These are phyloP conservation scores for Amanita rubescens DNA, from an alignment of 768 basidiomycete genomes.

Conservation along the genomic window DNA sequence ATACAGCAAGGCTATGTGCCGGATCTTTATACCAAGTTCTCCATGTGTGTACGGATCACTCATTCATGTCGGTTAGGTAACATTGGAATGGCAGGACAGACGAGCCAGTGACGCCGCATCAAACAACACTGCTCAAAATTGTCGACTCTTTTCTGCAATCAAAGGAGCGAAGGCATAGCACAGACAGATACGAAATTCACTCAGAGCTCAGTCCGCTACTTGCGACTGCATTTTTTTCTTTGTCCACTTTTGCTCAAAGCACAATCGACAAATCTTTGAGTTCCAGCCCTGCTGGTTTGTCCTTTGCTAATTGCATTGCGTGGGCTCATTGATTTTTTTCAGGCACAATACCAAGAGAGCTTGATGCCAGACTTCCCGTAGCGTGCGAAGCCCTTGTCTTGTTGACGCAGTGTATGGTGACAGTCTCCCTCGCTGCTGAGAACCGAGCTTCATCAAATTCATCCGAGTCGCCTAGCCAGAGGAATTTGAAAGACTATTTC, in stretches of 20 bases:
- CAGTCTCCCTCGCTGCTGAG: constrained; percentile 50
- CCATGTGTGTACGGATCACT: constrained; percentile 41
- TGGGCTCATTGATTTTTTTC: background rate
- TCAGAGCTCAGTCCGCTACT: constrained; percentile 49
- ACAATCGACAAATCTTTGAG: constrained; percentile 42
- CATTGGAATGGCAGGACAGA: constrained; percentile 35
- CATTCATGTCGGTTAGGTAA: background rate
- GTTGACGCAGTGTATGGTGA: constrained; percentile 67
- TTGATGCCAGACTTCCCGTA: constrained; percentile 70
- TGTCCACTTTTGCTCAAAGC: constrained; percentile 49
- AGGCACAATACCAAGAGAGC: constrained; percentile 25
- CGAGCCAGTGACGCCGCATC: constrained; percentile 77
- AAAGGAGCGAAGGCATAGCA: constrained; percentile 20
- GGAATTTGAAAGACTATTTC: constrained; percentile 31
- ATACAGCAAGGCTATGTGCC: constrained; percentile 54
- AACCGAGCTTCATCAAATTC: constrained; percentile 19
- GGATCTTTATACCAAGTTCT: constrained; percentile 51
- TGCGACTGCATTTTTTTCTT: constrained; percentile 49
- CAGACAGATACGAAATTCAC: constrained; percentile 29
- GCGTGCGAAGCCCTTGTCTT: constrained; percentile 77
- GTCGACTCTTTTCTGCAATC: constrained; percentile 79
- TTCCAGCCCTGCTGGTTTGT: constrained; percentile 2
- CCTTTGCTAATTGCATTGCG: background rate
- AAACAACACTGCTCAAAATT: constrained; percentile 82
- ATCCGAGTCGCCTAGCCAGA: constrained; percentile 11